Evolutionary conservation across 352 stramenopile genomes (phyloP), one percentile per base, ranked within the genome.

Genomic region (Globisporangium solare): DNA sequence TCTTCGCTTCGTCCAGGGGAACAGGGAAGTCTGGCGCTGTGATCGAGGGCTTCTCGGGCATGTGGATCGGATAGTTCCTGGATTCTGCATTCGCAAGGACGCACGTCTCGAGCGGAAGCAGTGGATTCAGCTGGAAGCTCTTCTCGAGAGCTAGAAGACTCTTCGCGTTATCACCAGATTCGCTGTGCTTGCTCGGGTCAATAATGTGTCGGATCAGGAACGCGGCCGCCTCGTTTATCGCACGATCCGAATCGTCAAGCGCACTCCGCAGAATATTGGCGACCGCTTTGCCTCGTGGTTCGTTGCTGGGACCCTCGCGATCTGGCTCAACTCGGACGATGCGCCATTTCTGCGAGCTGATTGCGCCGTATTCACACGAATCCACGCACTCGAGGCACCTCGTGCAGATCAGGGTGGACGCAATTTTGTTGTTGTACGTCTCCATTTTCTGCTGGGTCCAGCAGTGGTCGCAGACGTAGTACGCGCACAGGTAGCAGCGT

Each of bases 301-400:
- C 24, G 24, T 27, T 27, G 3, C 3, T 43, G 39, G 14, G n/a
- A 20, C 27, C n/a, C 24, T 8, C 27, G 3, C 41, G 42, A 15
- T 66, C 60, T 1, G 37, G 37, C 22, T 62, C 54, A 31, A 54
- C 54, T 13, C 15, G 35, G 24, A 42, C 54, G 5, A 37, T 7
- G 10, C 14, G 17, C 35, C 37, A 20, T 35, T 35, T 35, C 18
- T 22, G 41, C 13, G 22, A 21, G 42, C 52, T 21, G 39, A 76
- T 54, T 47, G 68, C 49, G 14, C 63, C 64, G 43, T 74, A 83
- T 35, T 79, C 61, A 37, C 73, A 80, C 12, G 68, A 55, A 40
- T 80, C 68, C 1, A 80, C 66, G 55, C 68, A 75, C 41, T 83
- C 73, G 14, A 78, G 59, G 20, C 73, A 83, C 39, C 71, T 71